Conservation (phyloP, 2,329 filamentous ascomycete species). For the Claviceps sp. region DNA sequence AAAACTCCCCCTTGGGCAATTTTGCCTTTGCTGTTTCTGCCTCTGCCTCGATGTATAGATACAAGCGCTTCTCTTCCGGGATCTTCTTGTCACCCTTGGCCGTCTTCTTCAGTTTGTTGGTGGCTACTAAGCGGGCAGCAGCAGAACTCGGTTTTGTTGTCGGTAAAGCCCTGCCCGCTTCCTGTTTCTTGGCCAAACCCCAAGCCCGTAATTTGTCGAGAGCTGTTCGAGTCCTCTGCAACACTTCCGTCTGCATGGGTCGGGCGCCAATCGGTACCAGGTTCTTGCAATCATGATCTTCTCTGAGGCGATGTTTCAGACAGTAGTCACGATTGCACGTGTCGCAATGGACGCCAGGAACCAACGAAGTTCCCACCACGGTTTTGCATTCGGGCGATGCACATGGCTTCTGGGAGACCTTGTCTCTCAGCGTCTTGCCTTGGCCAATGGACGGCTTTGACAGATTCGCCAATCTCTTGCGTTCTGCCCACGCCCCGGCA, state of each 20-base stretch:
- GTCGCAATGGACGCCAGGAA: constrained; percentile 57
- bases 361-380: constrained; percentile 53
- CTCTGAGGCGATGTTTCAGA: constrained; percentile 59
- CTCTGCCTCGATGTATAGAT: constrained; percentile 81
- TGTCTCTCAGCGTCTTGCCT: constrained; percentile 39
- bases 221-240: constrained; percentile 58
- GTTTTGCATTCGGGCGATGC: constrained; percentile 54
- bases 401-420: constrained; percentile 52
- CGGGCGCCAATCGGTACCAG: constrained; percentile 46
- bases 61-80: constrained; percentile 71
- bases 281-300: constrained; percentile 77
- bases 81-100: constrained; percentile 86
- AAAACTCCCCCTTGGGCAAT: constrained; percentile 69
- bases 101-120: constrained; percentile 68
- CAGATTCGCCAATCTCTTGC: constrained; percentile 40
- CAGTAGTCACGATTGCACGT: constrained; percentile 64
- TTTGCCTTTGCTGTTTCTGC: constrained; percentile 75
- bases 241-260: constrained; percentile 28
- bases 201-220: constrained; percentile 68
- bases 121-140: constrained; percentile 51
- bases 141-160: constrained; percentile 51
- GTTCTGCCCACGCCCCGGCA: constrained; percentile 48
- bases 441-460: constrained; percentile 40
- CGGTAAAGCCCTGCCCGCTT: constrained; percentile 43
- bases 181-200: constrained; percentile 60